Base-by-base conservation (phyloP, 2,329 filamentous ascomycete genomes). In the Coniochaeta sp. region DNA sequence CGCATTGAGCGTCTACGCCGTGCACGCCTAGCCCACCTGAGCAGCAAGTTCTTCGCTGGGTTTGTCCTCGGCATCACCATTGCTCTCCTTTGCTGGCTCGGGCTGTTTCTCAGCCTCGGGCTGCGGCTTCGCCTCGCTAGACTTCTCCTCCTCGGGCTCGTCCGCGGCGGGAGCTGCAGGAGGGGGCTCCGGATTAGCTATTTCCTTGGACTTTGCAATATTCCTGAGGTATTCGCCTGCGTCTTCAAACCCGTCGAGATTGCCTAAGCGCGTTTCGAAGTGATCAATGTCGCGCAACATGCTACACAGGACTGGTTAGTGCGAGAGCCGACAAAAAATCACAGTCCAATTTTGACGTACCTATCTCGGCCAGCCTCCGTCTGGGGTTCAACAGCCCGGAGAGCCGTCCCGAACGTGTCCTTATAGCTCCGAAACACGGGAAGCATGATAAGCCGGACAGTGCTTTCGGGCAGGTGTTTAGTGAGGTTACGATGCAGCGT, bases 371-470 rank as follows among this genome's bases (percentile, higher is more conserved):
- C 91, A 58, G 77, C 76, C 64, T 85, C 81, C 7, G 85, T 91
- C 72, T 82, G 85, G 24, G 91, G 79, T 31, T 80, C 77, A 24
- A 88, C 83, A 44, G 85, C 86, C 50, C 81, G 76, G 65, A 95
- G 87, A 12, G 88, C 88, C 64, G 82, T 83, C 19, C 88, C 87
- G 71, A 95, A 87, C 68, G 93, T 89, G 60, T 90, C 87, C 68
- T 86, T 87, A 72, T 96, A 96, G 71, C 85, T 91, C 40, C 82
- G 79, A 72, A 96, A 96, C 1, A 97, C 91, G 0, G 90, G 89
- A 22, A 81, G 77, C 90, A 96, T 96, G 68, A 97, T 96, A 76
- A 90, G 85, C 59, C 83, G 81, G 1, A 96, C 87, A 0, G 89
- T 88, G 59, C 83, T 81, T 64, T 95, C 90, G 0, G 89, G 88